phyloP scores from a whole-genome alignment of 2,329 filamentous ascomycete species.

The Aspergillus puulaauensis region DNA sequence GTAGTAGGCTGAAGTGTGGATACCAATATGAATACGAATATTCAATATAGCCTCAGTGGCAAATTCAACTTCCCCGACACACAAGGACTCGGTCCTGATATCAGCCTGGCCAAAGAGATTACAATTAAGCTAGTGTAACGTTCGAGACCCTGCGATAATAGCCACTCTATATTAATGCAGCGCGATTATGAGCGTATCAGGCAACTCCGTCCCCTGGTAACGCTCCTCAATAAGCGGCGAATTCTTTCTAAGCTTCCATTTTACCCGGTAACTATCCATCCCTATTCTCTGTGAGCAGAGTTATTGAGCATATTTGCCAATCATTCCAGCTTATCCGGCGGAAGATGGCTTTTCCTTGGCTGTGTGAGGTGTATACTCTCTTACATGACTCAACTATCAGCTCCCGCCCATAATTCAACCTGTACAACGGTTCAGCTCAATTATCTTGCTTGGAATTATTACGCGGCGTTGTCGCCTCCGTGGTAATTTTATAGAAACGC shows the following conservation, averaged over 20 bases:
- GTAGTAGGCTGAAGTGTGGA: not conserved
- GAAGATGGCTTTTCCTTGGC: not conserved
- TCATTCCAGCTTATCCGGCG: not conserved
- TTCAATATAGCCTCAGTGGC: not conserved
- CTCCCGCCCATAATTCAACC: no score
- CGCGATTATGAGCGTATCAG: not conserved
- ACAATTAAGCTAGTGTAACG: conserved; percentile 5
- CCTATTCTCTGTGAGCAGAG: not conserved
- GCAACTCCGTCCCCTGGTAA: not conserved
- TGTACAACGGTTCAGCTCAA: not conserved
- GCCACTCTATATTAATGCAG: not conserved
- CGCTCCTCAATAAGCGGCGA: not conserved
- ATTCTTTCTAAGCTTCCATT: not conserved
- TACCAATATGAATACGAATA: not conserved
- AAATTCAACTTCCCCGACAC: no score
- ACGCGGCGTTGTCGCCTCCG: not conserved
- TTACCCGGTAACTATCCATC: not conserved
- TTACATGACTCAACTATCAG: no score
- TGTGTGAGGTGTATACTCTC: not conserved
- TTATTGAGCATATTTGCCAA: not conserved
- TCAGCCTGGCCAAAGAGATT: not conserved
- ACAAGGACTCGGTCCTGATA: not conserved
- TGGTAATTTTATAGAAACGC: no score
- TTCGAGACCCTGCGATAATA: not conserved
- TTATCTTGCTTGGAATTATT: not conserved